Evolutionary conservation across 495 filamentous ascomycete genomes (phyloP), one percentile per base, ranked within the genome.

Genomic region (Penicillium steckii): DNA sequence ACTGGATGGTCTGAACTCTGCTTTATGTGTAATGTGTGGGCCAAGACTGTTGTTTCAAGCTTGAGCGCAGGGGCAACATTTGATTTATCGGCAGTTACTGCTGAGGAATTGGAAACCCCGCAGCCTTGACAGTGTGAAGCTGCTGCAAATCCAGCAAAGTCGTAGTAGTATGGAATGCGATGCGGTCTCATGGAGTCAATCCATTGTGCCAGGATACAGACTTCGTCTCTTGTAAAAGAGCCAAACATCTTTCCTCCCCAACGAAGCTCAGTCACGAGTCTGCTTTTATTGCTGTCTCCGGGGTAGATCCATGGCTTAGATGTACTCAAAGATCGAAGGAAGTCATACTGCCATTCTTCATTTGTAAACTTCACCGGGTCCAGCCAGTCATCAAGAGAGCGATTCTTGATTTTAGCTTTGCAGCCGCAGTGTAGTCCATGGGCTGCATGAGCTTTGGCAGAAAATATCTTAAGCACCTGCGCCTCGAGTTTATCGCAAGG

Each of bases 211-310:
- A 77, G 25, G 8, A 56, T 58, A 3, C 57, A 59, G 35, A 75
- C 60, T 50, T 80, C 77, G 21, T 53, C 50, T 8, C 66, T 53
- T 8, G 76, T 78, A 55, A 80, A 78, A 10, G 74, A 60, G 0
- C 77, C 76, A 55, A 75, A 80, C 76, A 78, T 78, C 23, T 64
- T 67, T 8, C 73, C 77, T 21, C 64, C 68, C 77, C 72, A 78
- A 8, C 33, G 37, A 23, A 78, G 41, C 55, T 72, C 75, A 17
- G 57, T 57, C 10, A 75, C 51, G 21, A 78, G 50, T 43, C 55
- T 61, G 51, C 72, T 77, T 8, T 64, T 61, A 2, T 45, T 43
- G 44, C 70, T 68, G 37, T 67, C 57, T 15, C 74, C 74, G 25
- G 55, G 60, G 25, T 46, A 37, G 18, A 78, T 56, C 77, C 75